phyloP scores from a whole-genome alignment of 164 flowering plant species.

The Saururus chinensis region DNA sequence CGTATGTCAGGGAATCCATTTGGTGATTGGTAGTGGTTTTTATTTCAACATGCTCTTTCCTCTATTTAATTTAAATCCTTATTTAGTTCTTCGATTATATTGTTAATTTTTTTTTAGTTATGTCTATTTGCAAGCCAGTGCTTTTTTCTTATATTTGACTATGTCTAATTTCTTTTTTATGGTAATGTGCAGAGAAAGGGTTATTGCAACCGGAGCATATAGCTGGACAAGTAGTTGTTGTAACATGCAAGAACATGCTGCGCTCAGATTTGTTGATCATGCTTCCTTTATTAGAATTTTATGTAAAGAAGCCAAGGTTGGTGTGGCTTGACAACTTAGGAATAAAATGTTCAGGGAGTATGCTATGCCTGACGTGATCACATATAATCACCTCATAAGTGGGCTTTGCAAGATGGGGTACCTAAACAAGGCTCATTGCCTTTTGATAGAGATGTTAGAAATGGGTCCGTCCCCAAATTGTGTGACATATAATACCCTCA shows the following conservation, averaged over 20 bases:
- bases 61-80: too few species aligned
- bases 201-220: slow-evolving; percentile 18
- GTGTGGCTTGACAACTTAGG: slow-evolving; percentile 44
- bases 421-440: slow-evolving; percentile 43
- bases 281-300: slow-evolving; percentile 28
- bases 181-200: slow-evolving; percentile 40
- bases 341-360: slow-evolving; percentile 30
- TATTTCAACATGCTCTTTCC: too few species aligned
- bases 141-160: neutral
- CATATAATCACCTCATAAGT: slow-evolving; percentile 57
- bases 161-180: neutral
- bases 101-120: too few species aligned
- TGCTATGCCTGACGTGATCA: slow-evolving; percentile 35
- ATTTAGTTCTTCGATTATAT: too few species aligned
- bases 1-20: neutral
- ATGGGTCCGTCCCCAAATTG: slow-evolving; percentile 51
- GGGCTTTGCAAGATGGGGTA: slow-evolving; percentile 51
- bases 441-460: slow-evolving; percentile 46
- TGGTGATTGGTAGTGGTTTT: too few species aligned
- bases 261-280: slow-evolving; percentile 12
- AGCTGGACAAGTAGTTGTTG: neutral
- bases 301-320: slow-evolving; percentile 47
- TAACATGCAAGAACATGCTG: slow-evolving; percentile 6
- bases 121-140: too few species aligned
- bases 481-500: slow-evolving; percentile 54